Conservation (phyloP, 2,329 filamentous ascomycete species). For the Ophiostoma angusticollis region DNA sequence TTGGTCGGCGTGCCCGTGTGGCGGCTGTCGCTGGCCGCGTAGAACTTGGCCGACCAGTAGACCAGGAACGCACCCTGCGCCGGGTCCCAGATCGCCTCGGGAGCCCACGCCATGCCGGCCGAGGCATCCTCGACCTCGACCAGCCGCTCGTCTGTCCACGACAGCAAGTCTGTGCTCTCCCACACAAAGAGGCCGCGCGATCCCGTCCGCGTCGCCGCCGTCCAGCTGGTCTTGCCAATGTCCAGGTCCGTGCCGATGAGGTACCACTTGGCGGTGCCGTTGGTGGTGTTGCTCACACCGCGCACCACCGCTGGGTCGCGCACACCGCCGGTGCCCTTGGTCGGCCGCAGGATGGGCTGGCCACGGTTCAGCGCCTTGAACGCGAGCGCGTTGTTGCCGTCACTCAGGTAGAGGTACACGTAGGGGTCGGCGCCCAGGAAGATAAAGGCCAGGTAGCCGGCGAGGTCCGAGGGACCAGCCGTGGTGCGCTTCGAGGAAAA, state of each 20-base stretch:
- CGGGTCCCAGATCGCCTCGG: conserved; percentile 40
- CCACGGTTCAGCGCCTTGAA: conserved; percentile 37
- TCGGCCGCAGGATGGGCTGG: conserved; percentile 33
- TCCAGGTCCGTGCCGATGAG: conserved; percentile 42
- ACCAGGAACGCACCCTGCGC: conserved; percentile 31
- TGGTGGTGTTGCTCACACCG: conserved; percentile 32
- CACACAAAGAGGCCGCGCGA: conserved; percentile 41
- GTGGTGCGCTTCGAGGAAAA: not conserved
- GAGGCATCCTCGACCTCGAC: conserved; percentile 37
- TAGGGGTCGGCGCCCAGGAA: conserved; percentile 41
- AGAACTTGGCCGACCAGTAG: conserved; percentile 37
- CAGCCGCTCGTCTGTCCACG: conserved; percentile 35
- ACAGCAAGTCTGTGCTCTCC: conserved; percentile 38
- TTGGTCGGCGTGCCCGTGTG: conserved; percentile 35
- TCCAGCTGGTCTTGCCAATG: conserved; percentile 40
- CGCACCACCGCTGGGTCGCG: conserved; percentile 37
- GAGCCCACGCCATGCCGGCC: conserved; percentile 47
- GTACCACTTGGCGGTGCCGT: conserved; percentile 41
- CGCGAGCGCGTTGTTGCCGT: conserved; percentile 36
- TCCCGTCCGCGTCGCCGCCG: conserved; percentile 37
- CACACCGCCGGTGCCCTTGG: conserved; percentile 37
- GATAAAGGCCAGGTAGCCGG: conserved; percentile 40
- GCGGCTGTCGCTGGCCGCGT: conserved; percentile 30
- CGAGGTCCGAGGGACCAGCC: conserved; percentile 25
- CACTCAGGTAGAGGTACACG: conserved; percentile 41